Percentiles rank a stretch among this genome's conserved stretches.
These are phyloP conservation scores for maize (Zea mays) DNA, from an alignment of 176 grass and related monocot genomes.

Conservation along the genomic window Zm-B73-REFERENCE-NAM-5.0 NC_050104.1:107270501-107271000, in stretches of 20 bases:
- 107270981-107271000: not conserved
- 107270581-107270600: not conserved
- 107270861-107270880: conserved; percentile 1
- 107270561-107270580: not conserved
- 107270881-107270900: not conserved
- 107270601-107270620: not conserved
- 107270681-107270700: not conserved
- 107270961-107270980: not conserved
- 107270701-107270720: not conserved
- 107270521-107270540: no score
- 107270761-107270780: not conserved
- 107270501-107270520: no score
- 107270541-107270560: no score
- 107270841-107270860: not conserved
- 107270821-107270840: not conserved
- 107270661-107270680: not conserved
- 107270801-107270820: not conserved
- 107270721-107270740: not conserved
- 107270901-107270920: not conserved
- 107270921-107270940: not conserved
- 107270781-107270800: conserved; percentile 8
- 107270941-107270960: not conserved
- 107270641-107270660: not conserved
- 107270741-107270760: conserved; percentile 3
- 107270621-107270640: not conserved